These are phyloP conservation scores for Odontarrhena argentea DNA, from an alignment of 345 rosid genomes.

Conservation along the genomic window DNA sequence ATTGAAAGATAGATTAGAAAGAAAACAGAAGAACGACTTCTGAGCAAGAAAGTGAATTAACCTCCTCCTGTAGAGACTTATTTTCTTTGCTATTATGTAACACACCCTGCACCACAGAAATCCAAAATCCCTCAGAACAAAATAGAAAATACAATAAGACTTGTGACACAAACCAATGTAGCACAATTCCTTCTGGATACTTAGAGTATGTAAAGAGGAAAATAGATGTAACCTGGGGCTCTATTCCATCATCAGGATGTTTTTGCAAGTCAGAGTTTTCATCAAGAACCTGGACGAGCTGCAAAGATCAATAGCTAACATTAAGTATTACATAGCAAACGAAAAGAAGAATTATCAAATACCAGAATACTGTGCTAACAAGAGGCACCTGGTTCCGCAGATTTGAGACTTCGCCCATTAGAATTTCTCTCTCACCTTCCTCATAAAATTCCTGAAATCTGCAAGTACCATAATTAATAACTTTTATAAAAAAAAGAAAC, in stretches of 20 bases:
- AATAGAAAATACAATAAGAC: slow-evolving; percentile 13
- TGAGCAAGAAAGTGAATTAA: slow-evolving; percentile 41
- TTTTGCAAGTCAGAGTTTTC: slow-evolving; percentile 52
- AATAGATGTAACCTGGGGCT: slow-evolving; percentile 54
- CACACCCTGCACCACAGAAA: slow-evolving; percentile 50
- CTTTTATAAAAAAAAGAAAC: slow-evolving; percentile 7
- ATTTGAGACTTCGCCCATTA: slow-evolving; percentile 65
- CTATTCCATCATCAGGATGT: slow-evolving; percentile 40
- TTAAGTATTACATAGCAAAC: slow-evolving; percentile 22
- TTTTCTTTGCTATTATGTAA: slow-evolving; percentile 51
- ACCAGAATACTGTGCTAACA: slow-evolving; percentile 11
- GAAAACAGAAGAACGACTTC: slow-evolving; percentile 27
- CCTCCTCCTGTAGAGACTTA: slow-evolving; percentile 62
- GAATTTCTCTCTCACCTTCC: slow-evolving; percentile 93
- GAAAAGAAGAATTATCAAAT: slow-evolving; percentile 15
- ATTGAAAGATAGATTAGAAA: slow-evolving; percentile 28
- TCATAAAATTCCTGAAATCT: slow-evolving; percentile 95
- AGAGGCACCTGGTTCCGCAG: slow-evolving; percentile 74
- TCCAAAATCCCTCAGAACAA: slow-evolving; percentile 25
- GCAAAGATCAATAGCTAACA: slow-evolving; percentile 28
- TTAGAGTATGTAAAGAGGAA: slow-evolving; percentile 29
- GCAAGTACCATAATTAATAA: slow-evolving; percentile 35
- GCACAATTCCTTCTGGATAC: slow-evolving; percentile 4
- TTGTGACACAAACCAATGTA: slow-evolving; percentile 7
- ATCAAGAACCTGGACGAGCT: slow-evolving; percentile 68